phyloP scores from a whole-genome alignment of 176 grass and related monocot species.

The Oryza punctata region DNA sequence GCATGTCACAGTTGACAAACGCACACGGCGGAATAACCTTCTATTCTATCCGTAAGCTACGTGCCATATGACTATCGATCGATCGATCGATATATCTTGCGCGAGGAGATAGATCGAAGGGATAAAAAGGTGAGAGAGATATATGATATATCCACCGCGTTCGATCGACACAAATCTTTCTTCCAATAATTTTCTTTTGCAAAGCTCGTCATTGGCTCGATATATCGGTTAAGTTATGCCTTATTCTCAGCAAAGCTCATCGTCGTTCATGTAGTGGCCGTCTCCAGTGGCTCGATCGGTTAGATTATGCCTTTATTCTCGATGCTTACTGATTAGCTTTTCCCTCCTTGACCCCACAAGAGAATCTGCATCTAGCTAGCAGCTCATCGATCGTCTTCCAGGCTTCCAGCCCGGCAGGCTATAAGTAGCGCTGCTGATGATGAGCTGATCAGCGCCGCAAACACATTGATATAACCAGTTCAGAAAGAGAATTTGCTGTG shows the following conservation, averaged over 20 bases:
- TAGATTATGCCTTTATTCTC: not conserved
- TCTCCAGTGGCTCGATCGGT: not conserved
- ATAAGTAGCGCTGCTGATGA: constrained; percentile 39
- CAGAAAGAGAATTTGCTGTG: not conserved
- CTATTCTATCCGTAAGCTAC: not conserved
- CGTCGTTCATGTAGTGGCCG: not conserved
- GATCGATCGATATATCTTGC: not conserved
- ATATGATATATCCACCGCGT: constrained; percentile 24
- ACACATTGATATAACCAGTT: not conserved
- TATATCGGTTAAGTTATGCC: constrained; percentile 23
- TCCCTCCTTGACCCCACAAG: not conserved
- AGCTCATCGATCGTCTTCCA: not conserved
- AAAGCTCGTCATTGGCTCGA: not conserved
- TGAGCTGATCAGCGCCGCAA: not conserved
- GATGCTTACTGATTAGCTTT: not conserved
- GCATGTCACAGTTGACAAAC: not conserved
- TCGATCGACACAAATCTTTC: constrained; percentile 32
- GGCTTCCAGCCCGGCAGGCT: constrained; percentile 4
- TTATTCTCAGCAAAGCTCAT: constrained; percentile 10
- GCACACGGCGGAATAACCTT: not conserved
- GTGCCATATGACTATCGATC: not conserved
- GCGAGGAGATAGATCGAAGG: not conserved
- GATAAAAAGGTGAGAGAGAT: constrained; percentile 23
- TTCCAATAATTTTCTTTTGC: constrained; percentile 31
- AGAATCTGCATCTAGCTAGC: not conserved